Evolutionary conservation across 768 basidiomycete genomes (phyloP).

Genomic region (Botryobasidium botryosum): DNA sequence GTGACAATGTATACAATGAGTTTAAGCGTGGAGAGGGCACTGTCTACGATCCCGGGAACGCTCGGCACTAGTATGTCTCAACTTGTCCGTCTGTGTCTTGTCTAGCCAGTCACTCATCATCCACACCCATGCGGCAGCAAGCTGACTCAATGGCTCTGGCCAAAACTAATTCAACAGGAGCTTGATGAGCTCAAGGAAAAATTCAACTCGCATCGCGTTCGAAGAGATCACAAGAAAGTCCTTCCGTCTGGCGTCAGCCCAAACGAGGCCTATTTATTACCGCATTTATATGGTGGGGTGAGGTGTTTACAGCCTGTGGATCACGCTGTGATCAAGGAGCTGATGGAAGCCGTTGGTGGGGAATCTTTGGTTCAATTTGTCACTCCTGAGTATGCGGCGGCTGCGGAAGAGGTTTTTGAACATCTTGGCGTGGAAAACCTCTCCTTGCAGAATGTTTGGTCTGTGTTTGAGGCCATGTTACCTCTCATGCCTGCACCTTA

Average conservation of each 20-base stretch:
- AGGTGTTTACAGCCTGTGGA: conserved; percentile 19
- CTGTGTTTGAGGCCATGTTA: neutral
- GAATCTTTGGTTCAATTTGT: conserved; percentile 20
- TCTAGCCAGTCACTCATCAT: too few relatives aligned
- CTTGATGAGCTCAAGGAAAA: conserved; percentile 13
- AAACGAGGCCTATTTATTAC: conserved; percentile 19
- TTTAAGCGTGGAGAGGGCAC: conserved; percentile 8
- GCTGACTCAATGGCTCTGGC: conserved; percentile 21
- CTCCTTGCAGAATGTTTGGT: neutral
- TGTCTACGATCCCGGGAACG: conserved; percentile 16
- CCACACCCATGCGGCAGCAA: too few relatives aligned
- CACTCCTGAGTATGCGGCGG: neutral
- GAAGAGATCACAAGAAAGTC: conserved; percentile 20
- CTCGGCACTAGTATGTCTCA: conserved; percentile 20
- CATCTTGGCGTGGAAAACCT: neutral
- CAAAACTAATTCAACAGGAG: conserved; percentile 16
- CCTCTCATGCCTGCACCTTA: too few relatives aligned
- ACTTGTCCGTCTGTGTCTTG: too few relatives aligned
- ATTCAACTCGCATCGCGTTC: conserved; percentile 17
- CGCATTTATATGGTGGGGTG: conserved; percentile 15
- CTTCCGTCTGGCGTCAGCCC: conserved; percentile 24
- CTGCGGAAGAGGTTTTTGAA: neutral
- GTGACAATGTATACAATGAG: conserved; percentile 18
- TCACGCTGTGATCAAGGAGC: conserved; percentile 14
- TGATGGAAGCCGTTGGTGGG: conserved; percentile 17